Conservation (phyloP, 1,284 basidiomycete genomes). For the Cryptococcus sp. region DNA sequence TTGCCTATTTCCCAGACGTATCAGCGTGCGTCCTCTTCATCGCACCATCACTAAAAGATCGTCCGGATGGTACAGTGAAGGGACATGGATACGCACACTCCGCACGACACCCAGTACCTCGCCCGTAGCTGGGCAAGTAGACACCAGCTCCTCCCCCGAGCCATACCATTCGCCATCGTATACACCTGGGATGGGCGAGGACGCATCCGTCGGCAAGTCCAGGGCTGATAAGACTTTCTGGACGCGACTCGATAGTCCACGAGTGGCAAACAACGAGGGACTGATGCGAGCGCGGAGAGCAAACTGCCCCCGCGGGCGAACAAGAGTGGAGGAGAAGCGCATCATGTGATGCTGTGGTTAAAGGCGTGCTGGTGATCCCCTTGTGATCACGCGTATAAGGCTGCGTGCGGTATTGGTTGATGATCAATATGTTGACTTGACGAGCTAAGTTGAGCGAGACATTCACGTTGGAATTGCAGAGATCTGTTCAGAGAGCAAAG, state of each 20-base stretch:
- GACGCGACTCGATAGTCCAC: slow-evolving; percentile 19
- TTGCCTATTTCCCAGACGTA: slow-evolving; percentile 28
- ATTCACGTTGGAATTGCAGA: no score
- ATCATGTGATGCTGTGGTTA: no score
- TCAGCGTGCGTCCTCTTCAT: neutral
- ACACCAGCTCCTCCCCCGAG: slow-evolving; percentile 36
- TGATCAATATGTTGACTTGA: no score
- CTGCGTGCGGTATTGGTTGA: no score
- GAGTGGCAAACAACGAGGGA: no score
- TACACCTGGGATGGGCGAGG: slow-evolving; percentile 34
- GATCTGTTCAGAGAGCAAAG: no score
- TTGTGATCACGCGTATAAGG: no score
- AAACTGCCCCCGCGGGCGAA: no score
- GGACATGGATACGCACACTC: slow-evolving; percentile 29
- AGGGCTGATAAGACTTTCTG: slow-evolving; percentile 38
- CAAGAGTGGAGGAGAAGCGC: no score
- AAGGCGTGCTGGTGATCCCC: no score
- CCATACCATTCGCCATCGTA: slow-evolving; percentile 50
- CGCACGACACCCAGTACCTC: slow-evolving; percentile 42
- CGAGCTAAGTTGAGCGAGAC: no score
- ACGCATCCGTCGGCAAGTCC: slow-evolving; percentile 32
- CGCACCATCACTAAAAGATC: neutral
- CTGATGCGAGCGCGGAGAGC: no score
- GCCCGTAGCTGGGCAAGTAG: slow-evolving; percentile 47
- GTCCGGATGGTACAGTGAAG: neutral